A percentile compares a stretch with the other conserved stretches of the same genome.
phyloP scores from a whole-genome alignment of 768 basidiomycete genomes.

The Lentinula sp. region DNA sequence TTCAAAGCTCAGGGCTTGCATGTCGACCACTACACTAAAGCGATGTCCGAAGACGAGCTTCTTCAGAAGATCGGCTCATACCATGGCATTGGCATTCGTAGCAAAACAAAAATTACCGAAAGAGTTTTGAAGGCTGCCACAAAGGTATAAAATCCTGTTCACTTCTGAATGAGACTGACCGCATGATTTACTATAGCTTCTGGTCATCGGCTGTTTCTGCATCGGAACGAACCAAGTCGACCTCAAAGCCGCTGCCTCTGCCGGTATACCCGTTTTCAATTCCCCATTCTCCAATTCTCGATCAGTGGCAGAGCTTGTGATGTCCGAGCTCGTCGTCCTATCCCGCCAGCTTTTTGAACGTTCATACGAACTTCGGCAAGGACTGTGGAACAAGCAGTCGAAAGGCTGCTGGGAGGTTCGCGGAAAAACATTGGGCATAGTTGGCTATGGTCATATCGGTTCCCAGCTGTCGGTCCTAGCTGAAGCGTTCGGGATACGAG shows the following conservation, averaged over 20 bases:
- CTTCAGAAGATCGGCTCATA: slow-evolving; percentile 75
- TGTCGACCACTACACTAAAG: slow-evolving; percentile 83
- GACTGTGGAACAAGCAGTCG: slow-evolving; percentile 98
- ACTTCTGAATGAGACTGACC: not conserved
- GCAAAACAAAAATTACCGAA: slow-evolving; percentile 95
- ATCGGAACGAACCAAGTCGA: slow-evolving; percentile 99
- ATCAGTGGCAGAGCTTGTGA: slow-evolving; percentile 96
- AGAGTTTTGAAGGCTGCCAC: slow-evolving; percentile 81
- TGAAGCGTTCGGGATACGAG: slow-evolving; percentile 93
- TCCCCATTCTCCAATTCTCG: slow-evolving; percentile 99
- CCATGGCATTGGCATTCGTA: slow-evolving; percentile 94
- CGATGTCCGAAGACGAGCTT: slow-evolving; percentile 92
- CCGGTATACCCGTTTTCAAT: slow-evolving; percentile 97
- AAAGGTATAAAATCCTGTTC: slow-evolving; percentile 47
- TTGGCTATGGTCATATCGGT: slow-evolving; percentile 98
- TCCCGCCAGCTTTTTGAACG: slow-evolving; percentile 93
- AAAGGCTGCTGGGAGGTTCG: slow-evolving; percentile 98
- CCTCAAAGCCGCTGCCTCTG: slow-evolving; percentile 70
- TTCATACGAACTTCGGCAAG: slow-evolving; percentile 77
- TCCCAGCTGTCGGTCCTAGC: slow-evolving; percentile 95
- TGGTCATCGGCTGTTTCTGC: slow-evolving; percentile 98
- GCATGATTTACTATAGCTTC: slow-evolving; percentile 47
- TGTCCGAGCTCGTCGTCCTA: slow-evolving; percentile 88
- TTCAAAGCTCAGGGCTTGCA: slow-evolving; percentile 82
- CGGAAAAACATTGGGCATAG: slow-evolving; percentile 95